Evolutionary conservation across 495 filamentous ascomycete genomes (phyloP).

Genomic region (Aspergillus diversus): DNA sequence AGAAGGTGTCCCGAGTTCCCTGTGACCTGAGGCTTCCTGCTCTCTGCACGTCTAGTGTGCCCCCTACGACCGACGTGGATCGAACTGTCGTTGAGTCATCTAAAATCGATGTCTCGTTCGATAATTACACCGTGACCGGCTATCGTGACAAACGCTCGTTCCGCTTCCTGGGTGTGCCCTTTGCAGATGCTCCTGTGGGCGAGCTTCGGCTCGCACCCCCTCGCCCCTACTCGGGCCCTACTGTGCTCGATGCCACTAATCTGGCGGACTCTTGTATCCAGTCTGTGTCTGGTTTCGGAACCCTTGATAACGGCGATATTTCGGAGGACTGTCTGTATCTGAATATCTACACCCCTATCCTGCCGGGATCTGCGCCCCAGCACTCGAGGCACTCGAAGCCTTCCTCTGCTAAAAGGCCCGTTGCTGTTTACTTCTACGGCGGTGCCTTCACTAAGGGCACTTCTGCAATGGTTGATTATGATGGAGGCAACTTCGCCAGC

Average conservation of each 20-base stretch:
- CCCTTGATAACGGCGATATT: conserved; percentile 28
- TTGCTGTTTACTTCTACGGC: conserved; percentile 50
- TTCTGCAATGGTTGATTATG: conserved; percentile 42
- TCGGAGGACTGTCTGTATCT: conserved; percentile 51
- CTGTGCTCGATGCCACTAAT: conserved; percentile 42
- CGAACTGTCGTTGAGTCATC: conserved; percentile 24
- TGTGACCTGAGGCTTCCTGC: conserved; percentile 27
- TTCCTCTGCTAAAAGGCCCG: conserved; percentile 23
- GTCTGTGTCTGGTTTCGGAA: conserved; percentile 23
- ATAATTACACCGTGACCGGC: conserved; percentile 35
- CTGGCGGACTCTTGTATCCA: conserved; percentile 50
- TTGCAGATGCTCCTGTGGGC: conserved; percentile 44
- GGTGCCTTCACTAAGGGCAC: conserved; percentile 47
- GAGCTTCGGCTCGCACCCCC: conserved; percentile 49
- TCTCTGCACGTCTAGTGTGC: conserved; percentile 33
- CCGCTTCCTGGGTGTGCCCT: conserved; percentile 55
- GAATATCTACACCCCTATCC: conserved; percentile 37
- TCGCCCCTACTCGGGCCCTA: conserved; percentile 40
- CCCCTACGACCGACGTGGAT: conserved; percentile 31
- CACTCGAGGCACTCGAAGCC: conserved; percentile 20
- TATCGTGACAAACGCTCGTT: conserved; percentile 55
- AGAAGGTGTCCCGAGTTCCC: conserved; percentile 7
- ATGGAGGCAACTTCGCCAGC: conserved; percentile 47
- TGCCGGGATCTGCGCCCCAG: conserved; percentile 16
- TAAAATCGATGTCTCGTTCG: conserved; percentile 37